These are phyloP conservation scores for Juncus inflexus DNA, from an alignment of 176 grass and related monocot species.

Conservation along the genomic window DNA sequence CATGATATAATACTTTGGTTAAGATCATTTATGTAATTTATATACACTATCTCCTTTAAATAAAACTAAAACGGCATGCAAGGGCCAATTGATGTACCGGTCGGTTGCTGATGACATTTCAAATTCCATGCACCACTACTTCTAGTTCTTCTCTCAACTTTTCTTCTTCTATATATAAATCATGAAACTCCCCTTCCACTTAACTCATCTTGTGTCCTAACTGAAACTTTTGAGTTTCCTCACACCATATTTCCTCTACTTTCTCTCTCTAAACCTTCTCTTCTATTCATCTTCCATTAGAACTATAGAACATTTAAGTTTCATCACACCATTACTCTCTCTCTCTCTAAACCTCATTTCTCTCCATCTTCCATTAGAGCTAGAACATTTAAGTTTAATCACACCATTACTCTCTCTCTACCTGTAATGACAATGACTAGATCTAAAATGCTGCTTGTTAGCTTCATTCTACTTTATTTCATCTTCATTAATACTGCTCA, in stretches of 20 bases:
- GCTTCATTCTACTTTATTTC: constrained; percentile 6
- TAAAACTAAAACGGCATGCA: constrained; percentile 14
- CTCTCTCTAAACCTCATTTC: background rate
- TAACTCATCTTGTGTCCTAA: background rate
- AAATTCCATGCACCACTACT: constrained; percentile 5
- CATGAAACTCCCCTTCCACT: constrained; percentile 12
- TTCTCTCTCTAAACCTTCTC: background rate
- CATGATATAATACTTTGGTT: too few species aligned
- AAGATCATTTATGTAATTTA: too few species aligned
- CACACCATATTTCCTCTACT: background rate
- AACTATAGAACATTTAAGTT: background rate
- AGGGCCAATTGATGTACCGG: constrained; percentile 3
- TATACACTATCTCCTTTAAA: too few species aligned
- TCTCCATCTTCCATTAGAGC: background rate
- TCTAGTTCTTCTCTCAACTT: background rate
- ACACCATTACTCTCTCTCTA: background rate
- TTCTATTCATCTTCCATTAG: background rate
- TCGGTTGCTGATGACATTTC: background rate
- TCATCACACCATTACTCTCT: background rate
- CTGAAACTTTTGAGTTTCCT: constrained; percentile 5
- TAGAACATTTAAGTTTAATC: background rate
- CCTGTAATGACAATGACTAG: constrained; percentile 5
- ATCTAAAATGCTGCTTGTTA: background rate
- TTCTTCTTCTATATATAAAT: constrained; percentile 2
- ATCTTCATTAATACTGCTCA: background rate